Base-by-base conservation (phyloP, 164 flowering plant species). In the Nymphaea colorata region DNA sequence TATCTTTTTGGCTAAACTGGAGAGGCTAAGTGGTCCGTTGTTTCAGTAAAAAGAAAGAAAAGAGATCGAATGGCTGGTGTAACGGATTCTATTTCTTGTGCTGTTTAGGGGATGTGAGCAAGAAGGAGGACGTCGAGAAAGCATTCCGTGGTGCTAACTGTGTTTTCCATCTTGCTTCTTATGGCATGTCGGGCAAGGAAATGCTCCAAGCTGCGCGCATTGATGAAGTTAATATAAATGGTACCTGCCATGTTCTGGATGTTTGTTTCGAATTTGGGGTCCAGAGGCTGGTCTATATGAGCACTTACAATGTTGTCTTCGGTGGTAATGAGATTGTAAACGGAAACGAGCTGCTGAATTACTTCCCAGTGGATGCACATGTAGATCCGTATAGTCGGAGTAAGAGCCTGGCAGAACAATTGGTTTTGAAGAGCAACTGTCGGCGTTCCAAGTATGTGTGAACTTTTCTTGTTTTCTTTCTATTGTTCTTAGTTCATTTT, bases 161-260 rank as follows among this genome's bases (percentile, higher is more conserved):
- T 75, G 96, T 94, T n/a, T 91, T 94, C 82, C 99, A 94, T 73
- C 83, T 90, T 16, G 97, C 98, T 59, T 85, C 99, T 0, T 88
- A 68, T 77, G 99, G 97, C 68, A 90, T 91, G 98, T 94, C 97
- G 2, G 99, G 99, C 55, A 94, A 94, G 75, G 98, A 91, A 69
- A 91, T 91, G 95, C 85, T 94, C 36, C 97, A 87, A 74, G 82
- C 79, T 74, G 80, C 91, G n/a, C 90, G 86, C 16, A 82, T 89
- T 14, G 95, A 91, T 70, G 79, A 79, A 73, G 90, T 94, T 44
- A 94, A 94, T 68, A 85, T 94, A 16, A 81, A 72, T 76, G 98
- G 98, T 18, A 94, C 99, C 14, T 86, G 86, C 73, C 83, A 82
- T 74, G 68, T 91, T 5, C 60, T 91, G 73, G 99, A 91, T 64